These are phyloP conservation scores for Candida silvatica DNA, from an alignment of 805 yeast species.

Conservation along the genomic window DNA sequence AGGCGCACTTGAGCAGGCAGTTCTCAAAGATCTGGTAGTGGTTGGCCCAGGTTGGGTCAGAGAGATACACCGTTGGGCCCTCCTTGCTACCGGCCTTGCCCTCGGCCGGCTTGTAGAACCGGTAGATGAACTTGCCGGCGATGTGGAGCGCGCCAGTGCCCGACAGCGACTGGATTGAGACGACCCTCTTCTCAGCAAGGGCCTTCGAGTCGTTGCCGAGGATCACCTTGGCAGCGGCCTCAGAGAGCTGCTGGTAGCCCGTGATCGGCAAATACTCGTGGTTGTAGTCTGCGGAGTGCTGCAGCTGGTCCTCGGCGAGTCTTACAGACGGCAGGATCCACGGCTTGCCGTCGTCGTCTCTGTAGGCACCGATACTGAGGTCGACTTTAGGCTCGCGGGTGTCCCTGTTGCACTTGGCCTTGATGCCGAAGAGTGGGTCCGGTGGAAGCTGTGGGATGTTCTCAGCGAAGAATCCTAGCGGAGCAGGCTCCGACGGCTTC, in stretches of 20 bases:
- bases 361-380: conserved; percentile 88
- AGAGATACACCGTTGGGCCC: conserved; percentile 49
- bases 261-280: conserved; percentile 86
- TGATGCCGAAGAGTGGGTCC: conserved; percentile 81
- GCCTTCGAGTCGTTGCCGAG: conserved; percentile 54
- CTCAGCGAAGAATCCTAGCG: conserved; percentile 18
- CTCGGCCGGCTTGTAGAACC: conserved; percentile 30
- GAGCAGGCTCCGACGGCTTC: conserved; percentile 4
- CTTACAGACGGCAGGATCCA: conserved; percentile 78
- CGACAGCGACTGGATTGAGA: conserved; percentile 69
- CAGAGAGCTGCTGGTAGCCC: conserved; percentile 62
- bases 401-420: conserved; percentile 56
- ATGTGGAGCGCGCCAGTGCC: conserved; percentile 91
- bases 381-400: conserved; percentile 64
- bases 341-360: conserved; percentile 85
- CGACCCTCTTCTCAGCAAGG: conserved; percentile 36
- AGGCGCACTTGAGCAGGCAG: conserved; percentile 56
- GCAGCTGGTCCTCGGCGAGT: conserved; percentile 60
- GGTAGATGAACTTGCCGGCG: conserved; percentile 63
- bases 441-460: conserved; percentile 63
- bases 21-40: conserved; percentile 76
- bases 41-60: conserved; percentile 97
- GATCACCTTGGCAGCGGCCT: conserved; percentile 66
- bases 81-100: conserved; percentile 17
- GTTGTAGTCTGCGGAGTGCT: conserved; percentile 52